These are phyloP conservation scores for Pterocarpus santalinus DNA, from an alignment of 306 rosid genomes.

Conservation along the genomic window DNA sequence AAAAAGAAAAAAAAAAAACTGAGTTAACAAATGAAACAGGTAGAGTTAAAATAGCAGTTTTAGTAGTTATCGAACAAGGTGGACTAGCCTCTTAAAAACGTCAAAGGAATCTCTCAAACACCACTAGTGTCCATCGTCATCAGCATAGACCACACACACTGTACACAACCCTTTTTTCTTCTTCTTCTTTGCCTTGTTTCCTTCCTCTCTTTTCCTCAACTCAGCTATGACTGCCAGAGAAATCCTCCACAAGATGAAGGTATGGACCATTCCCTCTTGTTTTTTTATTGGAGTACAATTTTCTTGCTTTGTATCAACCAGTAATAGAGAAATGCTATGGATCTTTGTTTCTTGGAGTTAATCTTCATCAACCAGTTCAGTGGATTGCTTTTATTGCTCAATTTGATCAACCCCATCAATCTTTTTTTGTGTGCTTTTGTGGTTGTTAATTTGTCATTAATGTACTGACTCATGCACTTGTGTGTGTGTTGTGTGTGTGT, in stretches of 20 bases:
- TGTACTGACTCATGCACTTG: neutral
- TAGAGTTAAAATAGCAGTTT: constrained; percentile 12
- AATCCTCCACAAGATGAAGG: constrained; percentile 87
- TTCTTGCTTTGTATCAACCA: neutral
- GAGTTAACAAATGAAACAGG: neutral
- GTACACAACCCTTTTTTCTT: constrained; percentile 1
- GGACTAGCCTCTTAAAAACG: constrained; percentile 28
- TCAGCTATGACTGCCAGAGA: constrained; percentile 76
- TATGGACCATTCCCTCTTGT: constrained; percentile 35
- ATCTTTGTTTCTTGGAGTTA: constrained; percentile 17
- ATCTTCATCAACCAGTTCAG: constrained; percentile 23
- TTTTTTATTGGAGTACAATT: constrained; percentile 2
- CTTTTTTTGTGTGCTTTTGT: neutral
- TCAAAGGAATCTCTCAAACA: constrained; percentile 20
- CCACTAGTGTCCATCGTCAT: constrained; percentile 29
- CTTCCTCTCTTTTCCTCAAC: constrained; percentile 22
- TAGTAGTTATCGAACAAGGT: constrained; percentile 14
- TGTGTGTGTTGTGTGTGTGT: too few relatives aligned
- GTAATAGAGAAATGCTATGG: constrained; percentile 1
- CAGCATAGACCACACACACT: constrained; percentile 3
- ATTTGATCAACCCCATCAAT: neutral
- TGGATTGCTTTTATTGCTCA: constrained; percentile 10
- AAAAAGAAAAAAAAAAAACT: neutral
- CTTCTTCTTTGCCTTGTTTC: neutral
- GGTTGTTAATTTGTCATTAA: constrained; percentile 5